These are phyloP conservation scores for Erigeron canadensis DNA, from an alignment of 129 eudicot genomes.

Conservation along the genomic window DNA sequence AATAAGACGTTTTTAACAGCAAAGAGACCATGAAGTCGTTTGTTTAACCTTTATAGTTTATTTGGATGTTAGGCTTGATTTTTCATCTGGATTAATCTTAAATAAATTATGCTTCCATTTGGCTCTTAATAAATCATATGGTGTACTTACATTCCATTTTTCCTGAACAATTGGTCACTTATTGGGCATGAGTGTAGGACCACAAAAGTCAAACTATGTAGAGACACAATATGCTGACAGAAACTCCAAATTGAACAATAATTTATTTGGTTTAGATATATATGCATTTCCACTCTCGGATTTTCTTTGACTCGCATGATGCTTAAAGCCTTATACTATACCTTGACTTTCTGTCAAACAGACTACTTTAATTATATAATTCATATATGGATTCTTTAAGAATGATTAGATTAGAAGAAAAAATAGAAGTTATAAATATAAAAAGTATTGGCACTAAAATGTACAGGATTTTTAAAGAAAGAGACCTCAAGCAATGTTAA, in stretches of 20 bases:
- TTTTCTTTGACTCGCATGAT: neutral
- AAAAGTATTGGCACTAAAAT: slow-evolving; percentile 6
- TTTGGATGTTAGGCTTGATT: too few species aligned
- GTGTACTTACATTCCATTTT: slow-evolving; percentile 73
- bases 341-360: slow-evolving; percentile 7
- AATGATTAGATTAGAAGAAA: neutral
- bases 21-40: too few species aligned
- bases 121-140: neutral
- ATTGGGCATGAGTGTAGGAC: slow-evolving; percentile 35
- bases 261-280: neutral
- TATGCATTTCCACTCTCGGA: neutral
- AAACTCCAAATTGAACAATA: neutral
- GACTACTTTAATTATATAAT: neutral
- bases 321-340: neutral
- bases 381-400: neutral
- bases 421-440: neutral
- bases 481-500: slow-evolving; percentile 84
- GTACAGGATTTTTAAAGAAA: neutral
- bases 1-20: too few species aligned
- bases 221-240: neutral
- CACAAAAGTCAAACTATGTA: neutral
- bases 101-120: neutral
- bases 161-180: slow-evolving; percentile 87
- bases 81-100: too few species aligned
- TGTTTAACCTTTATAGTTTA: too few species aligned